These are phyloP conservation scores for Lophiostoma macrostomum DNA, from an alignment of 495 filamentous ascomycete genomes.

Conservation along the genomic window DNA sequence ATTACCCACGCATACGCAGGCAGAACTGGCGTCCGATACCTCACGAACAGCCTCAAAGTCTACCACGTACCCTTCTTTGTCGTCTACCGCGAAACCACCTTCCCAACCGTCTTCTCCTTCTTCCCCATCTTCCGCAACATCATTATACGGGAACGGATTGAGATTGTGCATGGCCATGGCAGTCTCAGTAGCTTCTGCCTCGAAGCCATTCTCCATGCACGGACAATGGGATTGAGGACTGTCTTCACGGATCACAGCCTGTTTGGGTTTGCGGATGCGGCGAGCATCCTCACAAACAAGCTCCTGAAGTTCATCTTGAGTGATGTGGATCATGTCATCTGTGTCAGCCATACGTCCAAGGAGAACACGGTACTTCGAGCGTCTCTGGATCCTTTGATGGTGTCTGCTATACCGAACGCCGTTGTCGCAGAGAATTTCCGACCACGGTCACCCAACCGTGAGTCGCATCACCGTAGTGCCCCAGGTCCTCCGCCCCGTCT, in stretches of 20 bases:
- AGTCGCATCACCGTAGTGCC: constrained; percentile 42
- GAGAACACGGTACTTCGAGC: constrained; percentile 96
- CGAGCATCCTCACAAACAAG: constrained; percentile 94
- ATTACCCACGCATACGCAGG: constrained; percentile 96
- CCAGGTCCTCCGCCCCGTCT: constrained; percentile 52
- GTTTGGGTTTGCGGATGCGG: constrained; percentile 96
- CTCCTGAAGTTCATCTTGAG: constrained; percentile 92
- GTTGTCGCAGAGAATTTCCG: constrained; percentile 95
- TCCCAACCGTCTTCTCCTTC: constrained; percentile 97
- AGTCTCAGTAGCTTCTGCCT: constrained; percentile 89
- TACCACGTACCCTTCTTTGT: constrained; percentile 96
- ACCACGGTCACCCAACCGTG: constrained; percentile 48
- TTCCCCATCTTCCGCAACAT: constrained; percentile 97
- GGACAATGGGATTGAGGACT: constrained; percentile 93
- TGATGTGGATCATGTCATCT: constrained; percentile 97
- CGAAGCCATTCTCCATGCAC: constrained; percentile 90
- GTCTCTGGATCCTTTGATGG: constrained; percentile 91
- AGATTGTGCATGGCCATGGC: constrained; percentile 95
- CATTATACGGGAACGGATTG: constrained; percentile 84
- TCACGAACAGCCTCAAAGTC: constrained; percentile 97
- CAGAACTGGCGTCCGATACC: constrained; percentile 88
- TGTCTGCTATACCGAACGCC: constrained; percentile 95
- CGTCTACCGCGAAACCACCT: constrained; percentile 90
- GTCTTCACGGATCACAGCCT: constrained; percentile 98
- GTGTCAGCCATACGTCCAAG: constrained; percentile 97